These are phyloP conservation scores for Alopecurus myosuroides DNA, from an alignment of 176 grass and related monocot genomes.

Conservation along the genomic window DNA sequence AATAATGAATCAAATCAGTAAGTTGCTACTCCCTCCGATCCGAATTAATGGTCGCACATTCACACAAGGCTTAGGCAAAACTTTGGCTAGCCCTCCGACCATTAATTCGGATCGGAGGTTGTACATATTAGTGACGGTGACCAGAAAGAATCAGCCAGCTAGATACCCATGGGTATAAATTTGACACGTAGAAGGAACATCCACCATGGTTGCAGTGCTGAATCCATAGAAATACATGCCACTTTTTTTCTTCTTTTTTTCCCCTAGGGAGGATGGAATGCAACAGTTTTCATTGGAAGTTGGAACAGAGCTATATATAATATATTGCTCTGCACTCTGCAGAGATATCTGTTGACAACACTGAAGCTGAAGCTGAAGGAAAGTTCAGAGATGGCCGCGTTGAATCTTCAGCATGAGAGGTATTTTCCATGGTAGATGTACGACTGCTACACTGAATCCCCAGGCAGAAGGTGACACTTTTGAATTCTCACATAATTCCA, in stretches of 20 bases:
- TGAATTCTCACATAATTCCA: too few relatives aligned
- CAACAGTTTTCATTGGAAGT: neutral
- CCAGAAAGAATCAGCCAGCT: neutral
- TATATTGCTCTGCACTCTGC: neutral
- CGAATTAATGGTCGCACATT: too few relatives aligned
- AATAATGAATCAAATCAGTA: neutral
- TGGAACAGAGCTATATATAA: neutral
- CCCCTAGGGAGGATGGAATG: too few relatives aligned
- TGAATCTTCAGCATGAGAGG: constrained; percentile 2
- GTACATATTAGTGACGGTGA: neutral
- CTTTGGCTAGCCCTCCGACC: too few relatives aligned
- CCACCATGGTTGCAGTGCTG: neutral
- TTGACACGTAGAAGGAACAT: neutral
- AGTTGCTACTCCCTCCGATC: too few relatives aligned
- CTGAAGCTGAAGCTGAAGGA: neutral
- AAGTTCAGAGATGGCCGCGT: neutral
- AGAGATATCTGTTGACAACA: constrained; percentile 16
- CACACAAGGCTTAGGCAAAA: too few relatives aligned
- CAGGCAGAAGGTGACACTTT: neutral
- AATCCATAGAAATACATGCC: neutral
- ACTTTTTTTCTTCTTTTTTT: too few relatives aligned
- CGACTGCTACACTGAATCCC: neutral
- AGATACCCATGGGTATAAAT: neutral
- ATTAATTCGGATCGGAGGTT: too few relatives aligned
- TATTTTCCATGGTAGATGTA: neutral